Evolutionary conservation across 345 rosid species (phyloP), one percentile per base, ranked within the genome.

Genomic region (Salix koriyanagi): DNA sequence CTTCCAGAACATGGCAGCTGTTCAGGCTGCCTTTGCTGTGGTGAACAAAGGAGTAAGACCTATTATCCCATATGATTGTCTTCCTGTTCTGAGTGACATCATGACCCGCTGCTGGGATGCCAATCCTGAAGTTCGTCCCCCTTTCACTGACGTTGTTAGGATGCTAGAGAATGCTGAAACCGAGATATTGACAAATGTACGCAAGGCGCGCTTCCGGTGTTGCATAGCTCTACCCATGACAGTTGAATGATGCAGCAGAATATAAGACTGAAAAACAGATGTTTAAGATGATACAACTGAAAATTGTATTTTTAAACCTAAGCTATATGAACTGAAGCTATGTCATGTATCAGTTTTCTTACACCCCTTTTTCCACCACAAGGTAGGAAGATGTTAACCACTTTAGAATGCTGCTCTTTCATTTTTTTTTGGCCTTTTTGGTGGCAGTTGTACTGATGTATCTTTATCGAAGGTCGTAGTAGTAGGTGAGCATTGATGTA

Each of bases 21-120:
- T 80, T 58, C 83, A 80, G 72, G 83, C 83, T 44, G 83, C 83
- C 25, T 80, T 80, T 80, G 83, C 83, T 39, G 83, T 80, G 58
- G 83, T 80, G 61, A 80, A 80, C 68, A 80, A 80, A 61, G 83
- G 83, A 13, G 83, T 80, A 26, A 50, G 83, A 44, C 83, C 83
- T 7, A 71, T 65, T 30, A 70, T 80, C 69, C 83, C 83, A n/a
- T 4, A 41, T 70, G 83, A 80, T 34, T 80, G 79, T 28, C 76
- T 80, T n/a, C 83, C 83, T 26, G 83, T 75, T 28, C 54, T 80
- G 23, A 58, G 79, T 48, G 76, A 80, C 36, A 80, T 80, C 52
- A 80, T 80, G 83, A 70, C 83, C 32, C 76, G 76, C 67, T 80
- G 83, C 76, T 80, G 83, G 83, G 83, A 80, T 11, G 54, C 67